These are phyloP conservation scores for Scenedesmus sp. DNA, from an alignment of 163 green algal species.

Conservation along the genomic window DNA sequence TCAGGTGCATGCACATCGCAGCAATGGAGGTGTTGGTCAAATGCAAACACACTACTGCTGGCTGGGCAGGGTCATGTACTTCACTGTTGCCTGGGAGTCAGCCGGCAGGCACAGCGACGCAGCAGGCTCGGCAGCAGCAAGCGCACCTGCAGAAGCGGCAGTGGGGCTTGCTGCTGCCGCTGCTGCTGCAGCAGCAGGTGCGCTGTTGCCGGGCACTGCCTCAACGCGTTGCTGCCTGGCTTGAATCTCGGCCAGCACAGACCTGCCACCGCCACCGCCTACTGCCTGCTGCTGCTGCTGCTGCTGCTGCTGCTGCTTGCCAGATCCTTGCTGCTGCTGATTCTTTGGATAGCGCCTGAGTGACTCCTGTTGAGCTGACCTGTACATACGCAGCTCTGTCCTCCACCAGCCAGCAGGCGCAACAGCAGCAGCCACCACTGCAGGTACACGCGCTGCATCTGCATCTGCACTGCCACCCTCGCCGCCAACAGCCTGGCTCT, in stretches of 20 bases:
- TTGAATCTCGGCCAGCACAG: constrained; percentile 1
- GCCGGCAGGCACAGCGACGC: neutral
- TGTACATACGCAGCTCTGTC: neutral
- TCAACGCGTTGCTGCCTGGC: neutral
- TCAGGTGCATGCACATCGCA: neutral
- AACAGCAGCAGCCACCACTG: neutral
- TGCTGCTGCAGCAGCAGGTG: neutral
- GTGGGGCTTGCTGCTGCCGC: neutral
- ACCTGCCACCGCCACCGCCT: neutral
- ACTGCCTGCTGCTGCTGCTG: constrained; percentile 8
- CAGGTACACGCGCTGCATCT: neutral
- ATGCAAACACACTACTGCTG: neutral
- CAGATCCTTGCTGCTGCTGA: neutral
- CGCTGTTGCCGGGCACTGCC: neutral
- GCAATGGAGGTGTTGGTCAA: neutral
- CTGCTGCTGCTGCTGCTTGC: constrained; percentile 5
- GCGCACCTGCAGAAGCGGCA: neutral
- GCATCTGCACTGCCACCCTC: neutral
- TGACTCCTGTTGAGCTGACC: neutral
- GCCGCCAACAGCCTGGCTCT: neutral
- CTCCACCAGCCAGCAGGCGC: neutral
- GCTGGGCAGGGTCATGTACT: constrained; percentile 36
- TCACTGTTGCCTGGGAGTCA: constrained; percentile 45
- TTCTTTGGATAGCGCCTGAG: neutral
- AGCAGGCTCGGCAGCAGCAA: neutral